Evolutionary conservation across 495 filamentous ascomycete genomes (phyloP), one percentile per base, ranked within the genome.

Genomic region (Penicillium subrubescens): DNA sequence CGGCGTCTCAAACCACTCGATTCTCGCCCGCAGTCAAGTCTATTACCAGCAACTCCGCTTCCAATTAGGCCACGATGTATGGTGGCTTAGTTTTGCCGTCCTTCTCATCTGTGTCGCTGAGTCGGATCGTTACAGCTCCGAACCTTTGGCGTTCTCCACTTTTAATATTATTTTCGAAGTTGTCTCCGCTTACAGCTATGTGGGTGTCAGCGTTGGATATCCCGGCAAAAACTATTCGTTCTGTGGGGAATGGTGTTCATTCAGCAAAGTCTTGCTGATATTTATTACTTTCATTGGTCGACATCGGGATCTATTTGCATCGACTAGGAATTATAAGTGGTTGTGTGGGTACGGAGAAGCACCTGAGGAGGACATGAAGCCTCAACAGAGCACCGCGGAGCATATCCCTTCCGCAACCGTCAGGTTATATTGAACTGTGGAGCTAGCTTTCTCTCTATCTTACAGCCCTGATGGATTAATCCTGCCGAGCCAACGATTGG

Each of bases 161-260:
- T 95, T 96, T 73, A 94, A 94, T 68, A 84, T 96, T 62, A 81
- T 93, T 43, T 96, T 96, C 69, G 93, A 96, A 64, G 86, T 90
- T 8, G 87, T 96, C 1, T 89, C 86, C n/a, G 93, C 86, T 0
- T 96, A 96, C 66, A 92, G 90, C n/a, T 91, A 87, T 66, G 92
- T 96, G 5, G 92, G 93, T 8, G 89, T 95, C 56, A 87, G 82
- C 43, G 83, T 92, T 15, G 92, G 93, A 0, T 75, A 88, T 31
- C 90, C 90, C 0, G 81, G 83, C 41, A 78, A 82, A 35, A 83
- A 84, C 17, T 91, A 90, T 67, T 87, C 86, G 34, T 93, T 95
- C 67, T 86, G 83, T 52, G 91, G 92, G 0, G 81, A 81, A 3
- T 94, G 90, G 83, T 84, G 90, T 63, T 78, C 80, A 0, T 78